Conservation (phyloP, 441 rosid species). For the Brassica hybrid region DNA sequence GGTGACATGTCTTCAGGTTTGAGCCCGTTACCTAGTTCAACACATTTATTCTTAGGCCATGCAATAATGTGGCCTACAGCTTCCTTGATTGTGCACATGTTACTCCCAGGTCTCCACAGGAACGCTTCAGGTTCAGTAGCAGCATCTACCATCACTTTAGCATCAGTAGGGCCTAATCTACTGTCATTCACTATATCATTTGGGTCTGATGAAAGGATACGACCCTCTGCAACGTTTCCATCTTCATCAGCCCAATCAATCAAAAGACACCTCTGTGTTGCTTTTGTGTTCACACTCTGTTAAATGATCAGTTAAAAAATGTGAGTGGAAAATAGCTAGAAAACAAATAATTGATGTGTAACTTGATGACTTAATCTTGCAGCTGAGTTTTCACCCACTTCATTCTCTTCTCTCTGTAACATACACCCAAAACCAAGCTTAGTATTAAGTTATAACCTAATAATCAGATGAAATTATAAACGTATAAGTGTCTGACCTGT, state of each 20-base stretch:
- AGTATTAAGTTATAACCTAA: not conserved
- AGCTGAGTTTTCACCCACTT: not conserved
- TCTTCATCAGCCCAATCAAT: slow-evolving; percentile 5
- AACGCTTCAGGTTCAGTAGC: not conserved
- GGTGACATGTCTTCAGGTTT: not conserved
- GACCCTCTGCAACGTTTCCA: not conserved
- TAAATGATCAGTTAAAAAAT: not conserved
- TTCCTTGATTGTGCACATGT: not conserved
- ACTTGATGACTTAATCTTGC: not conserved
- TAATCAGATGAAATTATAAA: too few relatives aligned
- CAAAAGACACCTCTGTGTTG: not conserved
- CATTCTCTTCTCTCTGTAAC: not conserved
- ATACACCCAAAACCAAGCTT: not conserved
- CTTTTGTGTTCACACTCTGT: not conserved
- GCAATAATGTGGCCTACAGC: not conserved
- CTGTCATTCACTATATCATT: not conserved
- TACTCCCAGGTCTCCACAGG: not conserved
- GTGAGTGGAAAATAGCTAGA: not conserved
- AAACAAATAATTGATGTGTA: too few relatives aligned
- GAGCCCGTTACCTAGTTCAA: not conserved
- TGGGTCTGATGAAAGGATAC: not conserved
- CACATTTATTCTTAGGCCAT: slow-evolving; percentile 3
- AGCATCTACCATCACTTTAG: not conserved
- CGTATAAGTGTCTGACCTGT: not conserved
- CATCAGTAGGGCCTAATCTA: not conserved